Percentiles rank a stretch among this genome's conserved stretches.
Evolutionary conservation across 306 rosid genomes (phyloP).

Genomic region (Inga oerstediana): DNA sequence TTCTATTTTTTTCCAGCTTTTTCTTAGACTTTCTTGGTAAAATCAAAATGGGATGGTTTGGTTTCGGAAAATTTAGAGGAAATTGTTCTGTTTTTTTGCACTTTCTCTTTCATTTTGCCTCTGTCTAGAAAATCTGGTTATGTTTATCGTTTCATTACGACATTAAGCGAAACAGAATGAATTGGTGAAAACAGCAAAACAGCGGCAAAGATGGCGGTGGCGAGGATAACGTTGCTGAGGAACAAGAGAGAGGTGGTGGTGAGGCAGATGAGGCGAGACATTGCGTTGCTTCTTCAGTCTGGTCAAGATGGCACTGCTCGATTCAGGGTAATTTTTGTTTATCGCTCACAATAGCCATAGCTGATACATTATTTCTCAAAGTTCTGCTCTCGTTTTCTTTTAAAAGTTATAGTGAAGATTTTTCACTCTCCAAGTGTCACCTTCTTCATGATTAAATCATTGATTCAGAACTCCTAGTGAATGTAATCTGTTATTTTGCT

Average conservation of each 20-base stretch:
- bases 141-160: neutral
- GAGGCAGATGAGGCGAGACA: slow-evolving; percentile 97
- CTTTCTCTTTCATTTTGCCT: neutral
- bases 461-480: neutral
- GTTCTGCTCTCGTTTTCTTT: neutral
- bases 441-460: neutral
- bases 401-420: neutral
- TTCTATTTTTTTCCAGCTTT: neutral
- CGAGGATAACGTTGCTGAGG: slow-evolving; percentile 90
- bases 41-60: neutral
- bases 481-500: neutral
- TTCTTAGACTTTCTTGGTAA: neutral
- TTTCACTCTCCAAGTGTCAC: neutral
- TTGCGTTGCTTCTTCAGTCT: slow-evolving; percentile 86
- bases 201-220: slow-evolving; percentile 98
- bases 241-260: slow-evolving; percentile 93
- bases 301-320: slow-evolving; percentile 99
- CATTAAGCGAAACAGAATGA: slow-evolving; percentile 15
- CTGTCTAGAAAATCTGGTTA: neutral
- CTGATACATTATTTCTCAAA: neutral
- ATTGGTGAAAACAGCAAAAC: slow-evolving; percentile 64
- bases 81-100: neutral
- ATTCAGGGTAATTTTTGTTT: slow-evolving; percentile 63
- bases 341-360: neutral
- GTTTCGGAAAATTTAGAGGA: neutral